Evolutionary conservation across 495 filamentous ascomycete genomes (phyloP).

Genomic region (Viridothelium virens): DNA sequence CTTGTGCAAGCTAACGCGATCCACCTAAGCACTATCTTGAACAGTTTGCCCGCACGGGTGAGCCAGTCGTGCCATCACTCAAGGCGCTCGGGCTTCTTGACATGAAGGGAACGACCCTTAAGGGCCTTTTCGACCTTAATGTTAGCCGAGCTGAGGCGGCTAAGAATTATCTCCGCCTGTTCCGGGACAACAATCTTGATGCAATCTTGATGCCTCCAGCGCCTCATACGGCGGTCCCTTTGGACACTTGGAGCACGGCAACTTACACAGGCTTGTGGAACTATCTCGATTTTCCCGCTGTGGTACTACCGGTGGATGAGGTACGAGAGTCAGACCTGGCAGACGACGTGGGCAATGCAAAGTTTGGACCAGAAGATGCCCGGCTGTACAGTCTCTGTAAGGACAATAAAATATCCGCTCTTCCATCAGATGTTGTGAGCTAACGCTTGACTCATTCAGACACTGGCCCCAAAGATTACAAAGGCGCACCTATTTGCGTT

Average conservation of each 20-base stretch:
- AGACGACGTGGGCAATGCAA: slow-evolving; percentile 10
- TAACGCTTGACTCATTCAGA: slow-evolving; percentile 9
- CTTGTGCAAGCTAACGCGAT: slow-evolving; percentile 6
- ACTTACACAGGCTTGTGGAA: slow-evolving; percentile 11
- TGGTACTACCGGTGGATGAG: slow-evolving; percentile 4
- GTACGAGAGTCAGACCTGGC: slow-evolving; percentile 9
- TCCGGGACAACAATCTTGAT: slow-evolving; percentile 37
- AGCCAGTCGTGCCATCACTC: slow-evolving; percentile 27
- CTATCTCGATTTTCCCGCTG: slow-evolving; percentile 12
- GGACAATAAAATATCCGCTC: slow-evolving; percentile 5
- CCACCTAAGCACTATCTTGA: slow-evolving; percentile 12
- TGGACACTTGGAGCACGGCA: slow-evolving; percentile 34
- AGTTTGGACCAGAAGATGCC: slow-evolving; percentile 11
- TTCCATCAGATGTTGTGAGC: slow-evolving; percentile 7
- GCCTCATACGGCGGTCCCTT: slow-evolving; percentile 41
- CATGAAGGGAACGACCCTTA: slow-evolving; percentile 23
- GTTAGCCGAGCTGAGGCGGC: slow-evolving; percentile 22
- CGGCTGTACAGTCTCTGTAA: slow-evolving; percentile 12
- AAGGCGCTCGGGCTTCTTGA: slow-evolving; percentile 16
- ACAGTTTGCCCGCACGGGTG: slow-evolving; percentile 17
- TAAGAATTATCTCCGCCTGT: slow-evolving; percentile 33
- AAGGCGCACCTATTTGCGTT: slow-evolving; percentile 12
- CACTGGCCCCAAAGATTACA: slow-evolving; percentile 12
- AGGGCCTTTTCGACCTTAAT: slow-evolving; percentile 32
- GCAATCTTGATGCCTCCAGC: slow-evolving; percentile 40